These are phyloP conservation scores for Astrothelium subdiscretum DNA, from an alignment of 495 filamentous ascomycete species.

Conservation along the genomic window DNA sequence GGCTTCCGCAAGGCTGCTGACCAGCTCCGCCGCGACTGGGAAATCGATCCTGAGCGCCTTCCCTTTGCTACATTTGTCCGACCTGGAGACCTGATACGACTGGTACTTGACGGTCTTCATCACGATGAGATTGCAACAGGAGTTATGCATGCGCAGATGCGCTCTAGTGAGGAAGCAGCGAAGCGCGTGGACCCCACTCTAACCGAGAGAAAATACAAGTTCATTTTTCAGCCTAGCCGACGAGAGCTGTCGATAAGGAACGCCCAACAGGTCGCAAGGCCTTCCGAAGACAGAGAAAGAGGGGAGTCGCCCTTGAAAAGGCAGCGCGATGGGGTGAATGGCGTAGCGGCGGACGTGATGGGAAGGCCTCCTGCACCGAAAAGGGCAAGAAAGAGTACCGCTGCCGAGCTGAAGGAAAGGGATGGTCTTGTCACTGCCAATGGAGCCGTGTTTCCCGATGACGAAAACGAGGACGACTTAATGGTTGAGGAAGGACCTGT, in stretches of 20 bases:
- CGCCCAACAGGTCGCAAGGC: background rate
- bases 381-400: background rate
- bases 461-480: background rate
- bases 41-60: conserved; percentile 23
- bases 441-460: background rate
- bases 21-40: conserved; percentile 21
- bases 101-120: conserved; percentile 29
- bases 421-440: background rate
- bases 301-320: conserved; percentile 3
- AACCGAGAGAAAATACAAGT: conserved; percentile 5
- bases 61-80: conserved; percentile 28
- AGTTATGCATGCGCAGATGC: conserved; percentile 7
- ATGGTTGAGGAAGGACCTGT: background rate
- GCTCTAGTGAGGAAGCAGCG: background rate
- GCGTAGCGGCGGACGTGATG: background rate
- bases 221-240: background rate
- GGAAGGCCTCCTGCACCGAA: background rate
- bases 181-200: background rate
- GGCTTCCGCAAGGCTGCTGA: conserved; percentile 15
- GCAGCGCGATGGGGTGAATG: background rate
- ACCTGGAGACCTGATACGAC: conserved; percentile 18
- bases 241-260: background rate
- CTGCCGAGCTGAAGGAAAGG: background rate
- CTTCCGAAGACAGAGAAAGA: conserved; percentile 4
- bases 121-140: conserved; percentile 23